Conservation (phyloP, 2,329 filamentous ascomycete genomes). For the Calycina herbarum region DNA sequence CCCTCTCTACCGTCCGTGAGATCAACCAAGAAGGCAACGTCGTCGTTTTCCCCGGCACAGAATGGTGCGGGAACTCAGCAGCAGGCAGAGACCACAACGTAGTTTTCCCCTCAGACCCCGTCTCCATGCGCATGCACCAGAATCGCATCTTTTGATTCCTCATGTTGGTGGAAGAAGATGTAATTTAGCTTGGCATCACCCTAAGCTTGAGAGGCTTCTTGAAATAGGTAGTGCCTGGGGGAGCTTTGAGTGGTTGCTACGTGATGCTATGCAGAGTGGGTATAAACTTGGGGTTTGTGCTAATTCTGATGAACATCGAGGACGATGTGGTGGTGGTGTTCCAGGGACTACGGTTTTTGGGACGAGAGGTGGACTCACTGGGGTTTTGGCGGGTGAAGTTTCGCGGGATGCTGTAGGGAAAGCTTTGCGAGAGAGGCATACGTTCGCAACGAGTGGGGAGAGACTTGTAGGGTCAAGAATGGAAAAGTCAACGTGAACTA, state of each 20-base stretch:
- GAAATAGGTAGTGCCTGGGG: constrained; percentile 42
- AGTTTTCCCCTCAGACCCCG: constrained; percentile 39
- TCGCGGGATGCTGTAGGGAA: constrained; percentile 27
- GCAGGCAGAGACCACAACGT: constrained; percentile 41
- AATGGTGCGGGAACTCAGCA: constrained; percentile 41
- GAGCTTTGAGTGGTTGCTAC: constrained; percentile 40
- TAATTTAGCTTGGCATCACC: constrained; percentile 41
- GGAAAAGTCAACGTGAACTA: constrained; percentile 29
- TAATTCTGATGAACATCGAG: constrained; percentile 41
- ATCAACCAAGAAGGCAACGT: constrained; percentile 33
- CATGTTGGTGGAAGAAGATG: constrained; percentile 41
- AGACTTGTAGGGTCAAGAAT: constrained; percentile 30
- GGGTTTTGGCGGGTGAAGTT: constrained; percentile 30
- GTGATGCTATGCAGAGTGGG: constrained; percentile 36
- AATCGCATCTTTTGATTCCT: constrained; percentile 39
- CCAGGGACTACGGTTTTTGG: constrained; percentile 40
- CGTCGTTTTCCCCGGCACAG: constrained; percentile 39
- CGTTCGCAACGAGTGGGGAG: constrained; percentile 39
- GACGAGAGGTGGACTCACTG: constrained; percentile 36
- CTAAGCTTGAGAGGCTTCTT: constrained; percentile 38
- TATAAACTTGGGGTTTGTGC: constrained; percentile 40
- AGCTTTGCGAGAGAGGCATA: constrained; percentile 33
- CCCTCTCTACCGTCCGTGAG: constrained; percentile 25
- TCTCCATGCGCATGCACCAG: constrained; percentile 31
- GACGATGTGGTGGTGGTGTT: constrained; percentile 40